A percentile compares a stretch with the other conserved stretches of the same genome.
These are phyloP conservation scores for Russula dissimulans DNA, from an alignment of 768 basidiomycete species.

Conservation along the genomic window DNA sequence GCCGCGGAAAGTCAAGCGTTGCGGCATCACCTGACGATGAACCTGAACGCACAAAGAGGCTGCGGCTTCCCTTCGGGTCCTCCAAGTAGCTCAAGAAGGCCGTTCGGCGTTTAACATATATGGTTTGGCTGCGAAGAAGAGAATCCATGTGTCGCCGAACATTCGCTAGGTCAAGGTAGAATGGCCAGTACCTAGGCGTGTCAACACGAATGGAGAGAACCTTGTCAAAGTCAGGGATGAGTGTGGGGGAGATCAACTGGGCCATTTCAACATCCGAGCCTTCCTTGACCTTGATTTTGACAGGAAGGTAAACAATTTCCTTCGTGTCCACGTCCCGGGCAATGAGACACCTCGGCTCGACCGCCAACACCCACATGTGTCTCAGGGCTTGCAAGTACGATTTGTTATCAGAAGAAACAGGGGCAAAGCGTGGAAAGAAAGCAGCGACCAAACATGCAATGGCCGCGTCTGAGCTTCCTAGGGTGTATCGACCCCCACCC, in stretches of 20 bases:
- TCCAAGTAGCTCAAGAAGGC: constrained; percentile 91
- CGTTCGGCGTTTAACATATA: constrained; percentile 87
- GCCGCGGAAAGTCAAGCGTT: constrained; percentile 75
- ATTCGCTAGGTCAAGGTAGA: constrained; percentile 69
- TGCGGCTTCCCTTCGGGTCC: constrained; percentile 88
- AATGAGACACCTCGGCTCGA: constrained; percentile 87
- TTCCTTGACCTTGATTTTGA: constrained; percentile 77
- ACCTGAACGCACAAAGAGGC: constrained; percentile 82
- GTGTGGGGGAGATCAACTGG: constrained; percentile 83
- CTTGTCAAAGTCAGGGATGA: constrained; percentile 81
- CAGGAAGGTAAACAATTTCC: constrained; percentile 86
- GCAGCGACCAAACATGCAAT: constrained; percentile 84
- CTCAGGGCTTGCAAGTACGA: constrained; percentile 87
- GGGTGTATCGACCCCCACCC: constrained; percentile 83
- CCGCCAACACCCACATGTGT: constrained; percentile 93
- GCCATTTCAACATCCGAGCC: constrained; percentile 52
- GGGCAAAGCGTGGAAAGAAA: constrained; percentile 86
- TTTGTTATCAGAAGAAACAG: constrained; percentile 75
- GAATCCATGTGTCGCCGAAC: constrained; percentile 58
- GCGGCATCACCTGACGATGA: constrained; percentile 78
- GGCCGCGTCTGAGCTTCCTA: constrained; percentile 87
- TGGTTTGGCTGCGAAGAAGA: constrained; percentile 67
- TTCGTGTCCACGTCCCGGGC: constrained; percentile 88
- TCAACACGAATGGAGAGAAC: constrained; percentile 80
- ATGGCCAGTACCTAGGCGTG: constrained; percentile 93